These are phyloP conservation scores for Rhizoclosmatium globosum DNA, from an alignment of 192 early-diverging fungal genomes.

Conservation along the genomic window DNA sequence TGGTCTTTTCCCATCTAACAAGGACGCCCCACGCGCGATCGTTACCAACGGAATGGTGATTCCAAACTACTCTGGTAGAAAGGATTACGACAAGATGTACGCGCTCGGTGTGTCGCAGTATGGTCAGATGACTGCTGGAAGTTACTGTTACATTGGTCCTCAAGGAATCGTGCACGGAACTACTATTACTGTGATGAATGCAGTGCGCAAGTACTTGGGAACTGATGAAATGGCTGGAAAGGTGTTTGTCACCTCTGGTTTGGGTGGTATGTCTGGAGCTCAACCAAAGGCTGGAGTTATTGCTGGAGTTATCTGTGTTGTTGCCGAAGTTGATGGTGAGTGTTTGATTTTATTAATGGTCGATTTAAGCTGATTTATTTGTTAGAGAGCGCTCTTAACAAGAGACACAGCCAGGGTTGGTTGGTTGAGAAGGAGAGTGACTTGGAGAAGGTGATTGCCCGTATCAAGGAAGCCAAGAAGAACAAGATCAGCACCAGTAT, in stretches of 20 bases:
- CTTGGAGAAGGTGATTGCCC: constrained; percentile 30
- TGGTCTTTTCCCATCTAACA: constrained; percentile 35
- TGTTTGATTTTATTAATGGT: background rate
- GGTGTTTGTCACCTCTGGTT: constrained; percentile 35
- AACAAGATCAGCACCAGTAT: constrained; percentile 20
- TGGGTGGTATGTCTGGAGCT: constrained; percentile 40
- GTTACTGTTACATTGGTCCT: constrained; percentile 42
- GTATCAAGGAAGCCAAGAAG: constrained; percentile 28
- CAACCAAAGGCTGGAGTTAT: constrained; percentile 39
- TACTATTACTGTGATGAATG: constrained; percentile 34
- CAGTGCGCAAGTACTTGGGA: constrained; percentile 33
- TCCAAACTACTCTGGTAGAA: constrained; percentile 30
- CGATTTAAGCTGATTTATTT: background rate
- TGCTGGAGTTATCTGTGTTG: constrained; percentile 32
- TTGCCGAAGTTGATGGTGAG: constrained; percentile 36
- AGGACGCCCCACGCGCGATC: constrained; percentile 32
- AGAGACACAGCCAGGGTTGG: constrained; percentile 30
- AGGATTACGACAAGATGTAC: constrained; percentile 34
- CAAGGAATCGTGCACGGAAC: constrained; percentile 43
- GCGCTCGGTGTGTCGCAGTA: constrained; percentile 30
- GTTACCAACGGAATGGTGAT: constrained; percentile 43
- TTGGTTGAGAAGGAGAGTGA: constrained; percentile 18
- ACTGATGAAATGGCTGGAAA: constrained; percentile 36
- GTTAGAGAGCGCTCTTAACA: constrained; percentile 22
- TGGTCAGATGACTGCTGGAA: constrained; percentile 39